Conservation (phyloP, 805 yeast genomes). For the Starmerella bombicola region DNA sequence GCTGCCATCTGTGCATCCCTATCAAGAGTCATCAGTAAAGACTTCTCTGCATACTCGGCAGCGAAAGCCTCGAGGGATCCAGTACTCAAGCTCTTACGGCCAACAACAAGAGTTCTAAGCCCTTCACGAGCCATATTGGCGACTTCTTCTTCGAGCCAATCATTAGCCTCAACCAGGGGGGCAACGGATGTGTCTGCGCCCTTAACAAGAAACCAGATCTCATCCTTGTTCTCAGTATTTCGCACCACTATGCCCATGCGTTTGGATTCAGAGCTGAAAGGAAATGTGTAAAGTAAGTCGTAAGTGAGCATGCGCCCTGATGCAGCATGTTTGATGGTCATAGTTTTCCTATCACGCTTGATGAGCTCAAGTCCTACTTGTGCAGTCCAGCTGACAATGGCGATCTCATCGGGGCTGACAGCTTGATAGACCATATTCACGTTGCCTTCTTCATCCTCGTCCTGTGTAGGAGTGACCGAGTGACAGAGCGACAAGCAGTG, state of each 20-base stretch:
- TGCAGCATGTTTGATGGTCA: conserved; percentile 53
- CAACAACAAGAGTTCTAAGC: conserved; percentile 83
- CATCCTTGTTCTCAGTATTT: conserved; percentile 43
- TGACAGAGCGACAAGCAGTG: conserved; percentile 87
- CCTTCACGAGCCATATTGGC: conserved; percentile 98
- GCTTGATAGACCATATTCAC: conserved; percentile 61
- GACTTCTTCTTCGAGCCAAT: conserved; percentile 97
- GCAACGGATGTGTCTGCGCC: conserved; percentile 97
- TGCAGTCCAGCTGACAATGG: conserved; percentile 87
- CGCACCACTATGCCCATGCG: conserved; percentile 85
- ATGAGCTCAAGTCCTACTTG: conserved; percentile 67
- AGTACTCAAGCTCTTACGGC: conserved; percentile 55
- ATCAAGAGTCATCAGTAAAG: conserved; percentile 54
- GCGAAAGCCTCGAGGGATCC: conserved; percentile 51
- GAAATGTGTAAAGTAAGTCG: conserved; percentile 72
- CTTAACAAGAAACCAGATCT: conserved; percentile 73
- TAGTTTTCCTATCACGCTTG: conserved; percentile 67
- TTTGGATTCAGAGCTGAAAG: conserved; percentile 90
- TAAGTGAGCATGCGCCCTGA: conserved; percentile 39
- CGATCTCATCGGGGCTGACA: conserved; percentile 97
- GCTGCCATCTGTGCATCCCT: conserved; percentile 65
- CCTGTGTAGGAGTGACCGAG: conserved; percentile 86
- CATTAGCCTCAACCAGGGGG: conserved; percentile 67
- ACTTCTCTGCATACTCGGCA: conserved; percentile 55
- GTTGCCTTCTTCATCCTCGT: conserved; percentile 25